Percentiles rank a stretch among this genome's conserved stretches.
These are phyloP conservation scores for Aspergillus oerlinghausenensis DNA, from an alignment of 2,329 filamentous ascomycete species.

Conservation along the genomic window DNA sequence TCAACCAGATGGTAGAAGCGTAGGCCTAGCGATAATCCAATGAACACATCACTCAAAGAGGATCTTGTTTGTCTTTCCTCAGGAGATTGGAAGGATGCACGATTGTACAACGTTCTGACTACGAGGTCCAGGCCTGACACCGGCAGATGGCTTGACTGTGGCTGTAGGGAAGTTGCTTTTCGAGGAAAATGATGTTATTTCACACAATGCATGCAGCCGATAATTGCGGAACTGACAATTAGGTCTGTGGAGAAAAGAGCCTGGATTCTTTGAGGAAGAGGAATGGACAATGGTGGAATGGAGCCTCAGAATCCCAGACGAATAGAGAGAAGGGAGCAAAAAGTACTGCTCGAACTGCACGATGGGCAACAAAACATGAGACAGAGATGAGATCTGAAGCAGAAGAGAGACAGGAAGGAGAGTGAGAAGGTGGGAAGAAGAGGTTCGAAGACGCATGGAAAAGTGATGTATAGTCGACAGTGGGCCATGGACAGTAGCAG, in stretches of 20 bases:
- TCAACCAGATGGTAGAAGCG: conserved; percentile 5
- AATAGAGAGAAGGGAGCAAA: conserved; percentile 1
- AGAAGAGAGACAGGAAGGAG: background rate
- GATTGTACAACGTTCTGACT: background rate
- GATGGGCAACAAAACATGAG: background rate
- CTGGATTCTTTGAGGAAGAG: background rate
- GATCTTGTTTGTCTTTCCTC: background rate
- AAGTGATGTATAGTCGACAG: conserved; percentile 3
- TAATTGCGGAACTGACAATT: conserved; percentile 15
- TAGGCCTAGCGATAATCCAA: conserved; percentile 7
- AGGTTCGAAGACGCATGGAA: background rate
- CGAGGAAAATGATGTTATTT: conserved; percentile 5
- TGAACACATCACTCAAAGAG: conserved; percentile 12
- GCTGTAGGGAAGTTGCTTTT: conserved; percentile 13
- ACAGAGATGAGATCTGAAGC: background rate
- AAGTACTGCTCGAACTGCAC: background rate
- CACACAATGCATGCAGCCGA: conserved; percentile 15
- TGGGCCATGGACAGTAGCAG: background rate
- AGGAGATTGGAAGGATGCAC: conserved; percentile 4
- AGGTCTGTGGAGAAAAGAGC: conserved; percentile 10
- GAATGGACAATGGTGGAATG: conserved; percentile 1
- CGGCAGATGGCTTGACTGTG: conserved; percentile 1
- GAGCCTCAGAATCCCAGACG: background rate
- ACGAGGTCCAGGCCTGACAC: conserved; percentile 14
- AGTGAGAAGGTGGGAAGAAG: background rate